Evolutionary conservation across 208 protist genomes (phyloP), one percentile per base, ranked within the genome.

Genomic region (Acanthamoeba culbertsoni): DNA sequence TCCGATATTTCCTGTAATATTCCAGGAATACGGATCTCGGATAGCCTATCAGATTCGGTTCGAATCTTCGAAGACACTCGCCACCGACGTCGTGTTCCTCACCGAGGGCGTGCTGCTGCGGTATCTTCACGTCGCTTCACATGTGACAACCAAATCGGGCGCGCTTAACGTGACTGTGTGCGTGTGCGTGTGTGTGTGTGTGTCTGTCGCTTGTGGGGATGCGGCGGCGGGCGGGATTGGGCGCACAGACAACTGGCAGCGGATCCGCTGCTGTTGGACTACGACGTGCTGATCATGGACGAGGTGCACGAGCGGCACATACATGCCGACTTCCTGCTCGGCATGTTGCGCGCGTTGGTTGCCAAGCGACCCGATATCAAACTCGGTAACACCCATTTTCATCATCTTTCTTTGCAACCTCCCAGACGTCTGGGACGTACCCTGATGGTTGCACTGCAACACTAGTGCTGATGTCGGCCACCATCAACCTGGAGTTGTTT

Each of bases 201-300:
- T n/a, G n/a, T n/a, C n/a, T n/a, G n/a, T n/a, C n/a, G n/a, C n/a
- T n/a, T n/a, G n/a, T n/a, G n/a, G n/a, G n/a, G n/a, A n/a, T n/a
- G n/a, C n/a, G n/a, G n/a, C n/a, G n/a, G n/a, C n/a, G n/a, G n/a
- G n/a, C n/a, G n/a, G n/a, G n/a, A n/a, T n/a, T n/a, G n/a, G n/a
- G n/a, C 33, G 14, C 33, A 0, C 40, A 71, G 95, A 4, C 94
- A 95, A 31, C 53, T 96, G 33, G 86, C 55, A 2, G 62, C 63
- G 26, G 95, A 96, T 43, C 53, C 95, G 46, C 20, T 95, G 2
- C 95, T 96, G 10, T 37, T 35, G 31, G 8, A 26, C 20, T 95
- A 95, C 35, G 75, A 95, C 40, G 91, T 96, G 0, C 16, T 96
- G n/a, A 96, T 96, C 59, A 62, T 96, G 37, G 95, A 96, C 51